Evolutionary conservation across 2,329 filamentous ascomycete genomes (phyloP).

Genomic region (Colletotrichum godetiae): DNA sequence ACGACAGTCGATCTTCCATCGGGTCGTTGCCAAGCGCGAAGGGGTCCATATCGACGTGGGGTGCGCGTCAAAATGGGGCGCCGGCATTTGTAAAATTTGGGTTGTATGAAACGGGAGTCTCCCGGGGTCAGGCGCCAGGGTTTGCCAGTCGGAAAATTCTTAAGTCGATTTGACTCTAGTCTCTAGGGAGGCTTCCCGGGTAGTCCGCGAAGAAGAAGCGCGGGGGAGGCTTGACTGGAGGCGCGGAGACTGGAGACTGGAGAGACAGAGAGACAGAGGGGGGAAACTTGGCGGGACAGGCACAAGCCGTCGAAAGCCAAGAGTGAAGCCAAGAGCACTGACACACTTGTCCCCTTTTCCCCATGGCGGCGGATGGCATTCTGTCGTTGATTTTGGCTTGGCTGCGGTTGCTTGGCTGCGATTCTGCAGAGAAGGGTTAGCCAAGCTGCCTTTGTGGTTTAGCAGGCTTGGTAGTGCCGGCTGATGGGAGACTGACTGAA

Average conservation of each 20-base stretch:
- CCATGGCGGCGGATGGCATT: background rate
- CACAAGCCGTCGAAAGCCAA: constrained; percentile 25
- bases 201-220: constrained; percentile 7
- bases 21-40: constrained; percentile 17
- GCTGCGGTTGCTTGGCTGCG: background rate
- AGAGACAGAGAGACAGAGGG: no score
- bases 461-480: background rate
- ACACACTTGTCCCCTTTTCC: constrained; percentile 9
- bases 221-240: constrained; percentile 24
- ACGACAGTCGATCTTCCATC: constrained; percentile 32
- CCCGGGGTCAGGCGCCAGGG: constrained; percentile 14
- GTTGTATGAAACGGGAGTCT: constrained; percentile 26
- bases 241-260: background rate
- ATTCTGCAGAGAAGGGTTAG: background rate
- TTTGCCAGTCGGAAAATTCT: constrained; percentile 30
- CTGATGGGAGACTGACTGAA: background rate
- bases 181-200: constrained; percentile 2
- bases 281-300: constrained; percentile 11
- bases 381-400: constrained; percentile 7
- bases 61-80: constrained; percentile 16
- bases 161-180: constrained; percentile 31
- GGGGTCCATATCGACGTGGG: constrained; percentile 20
- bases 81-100: constrained; percentile 23
- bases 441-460: background rate
- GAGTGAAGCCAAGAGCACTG: constrained; percentile 25